A percentile compares a stretch with the other conserved stretches of the same genome.
These are phyloP conservation scores for Hypomyces perniciosus DNA, from an alignment of 2,329 filamentous ascomycete species.

Conservation along the genomic window DNA sequence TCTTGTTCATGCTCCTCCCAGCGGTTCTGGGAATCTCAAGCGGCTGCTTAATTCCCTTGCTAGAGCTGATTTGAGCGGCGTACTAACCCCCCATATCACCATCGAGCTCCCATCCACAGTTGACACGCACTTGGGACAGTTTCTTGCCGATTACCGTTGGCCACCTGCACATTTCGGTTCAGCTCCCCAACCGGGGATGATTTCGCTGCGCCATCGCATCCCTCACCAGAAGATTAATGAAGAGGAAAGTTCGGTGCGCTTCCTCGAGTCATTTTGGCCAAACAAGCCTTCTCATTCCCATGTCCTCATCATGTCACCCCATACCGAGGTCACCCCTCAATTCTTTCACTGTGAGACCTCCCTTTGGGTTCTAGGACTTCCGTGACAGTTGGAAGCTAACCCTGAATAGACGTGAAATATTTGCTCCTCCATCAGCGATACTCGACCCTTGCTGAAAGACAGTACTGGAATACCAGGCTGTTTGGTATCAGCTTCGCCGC, in stretches of 20 bases:
- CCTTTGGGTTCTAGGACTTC: too few species aligned
- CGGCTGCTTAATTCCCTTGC: conserved; percentile 71
- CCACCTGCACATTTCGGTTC: conserved; percentile 42
- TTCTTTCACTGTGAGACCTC: conserved; percentile 67
- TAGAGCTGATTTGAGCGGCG: conserved; percentile 67
- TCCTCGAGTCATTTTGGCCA: conserved; percentile 87
- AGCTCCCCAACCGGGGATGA: conserved; percentile 41
- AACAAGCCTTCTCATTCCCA: conserved; percentile 57
- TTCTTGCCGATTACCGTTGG: conserved; percentile 62
- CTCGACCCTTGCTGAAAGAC: conserved; percentile 43
- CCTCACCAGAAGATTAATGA: conserved; percentile 52
- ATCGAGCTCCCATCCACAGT: conserved; percentile 73
- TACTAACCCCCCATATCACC: conserved; percentile 66
- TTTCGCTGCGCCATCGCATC: conserved; percentile 73
- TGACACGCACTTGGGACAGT: conserved; percentile 58
- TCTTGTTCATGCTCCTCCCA: conserved; percentile 67
- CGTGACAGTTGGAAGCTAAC: neutral
- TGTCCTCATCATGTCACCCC: conserved; percentile 76
- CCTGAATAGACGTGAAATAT: conserved; percentile 62
- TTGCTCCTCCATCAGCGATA: conserved; percentile 70
- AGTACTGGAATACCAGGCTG: conserved; percentile 48
- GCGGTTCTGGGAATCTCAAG: conserved; percentile 67
- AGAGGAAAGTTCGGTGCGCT: conserved; percentile 66
- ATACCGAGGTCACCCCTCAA: conserved; percentile 70
- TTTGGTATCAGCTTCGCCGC: conserved; percentile 77